Percentiles rank a stretch among this genome's conserved stretches.
Conservation (phyloP, 768 basidiomycete genomes). For the Sarcodon sp. region DNA sequence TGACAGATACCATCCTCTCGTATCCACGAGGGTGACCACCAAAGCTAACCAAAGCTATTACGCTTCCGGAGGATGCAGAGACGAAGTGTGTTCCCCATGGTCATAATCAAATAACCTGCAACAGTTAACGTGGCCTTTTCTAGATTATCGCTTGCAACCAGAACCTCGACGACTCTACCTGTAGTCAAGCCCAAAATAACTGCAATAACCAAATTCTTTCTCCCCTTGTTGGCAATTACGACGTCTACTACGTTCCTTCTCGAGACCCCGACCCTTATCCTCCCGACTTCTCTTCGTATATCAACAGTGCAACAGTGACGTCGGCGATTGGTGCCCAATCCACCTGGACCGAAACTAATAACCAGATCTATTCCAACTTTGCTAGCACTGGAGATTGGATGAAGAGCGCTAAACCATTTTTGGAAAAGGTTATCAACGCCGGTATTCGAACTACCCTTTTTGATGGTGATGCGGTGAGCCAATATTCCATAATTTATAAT, state of each 20-base stretch:
- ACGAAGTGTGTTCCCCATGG: slow-evolving; percentile 20
- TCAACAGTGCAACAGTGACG: slow-evolving; percentile 16
- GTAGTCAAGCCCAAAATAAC: slow-evolving; percentile 41
- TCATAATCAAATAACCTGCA: not conserved
- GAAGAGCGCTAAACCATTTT: slow-evolving; percentile 27
- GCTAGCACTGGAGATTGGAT: slow-evolving; percentile 46
- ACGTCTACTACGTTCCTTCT: slow-evolving; percentile 39
- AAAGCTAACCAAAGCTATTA: slow-evolving; percentile 31
- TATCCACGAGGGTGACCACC: slow-evolving; percentile 26
- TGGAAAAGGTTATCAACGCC: slow-evolving; percentile 46
- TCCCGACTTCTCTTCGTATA: slow-evolving; percentile 21
- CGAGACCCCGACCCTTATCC: slow-evolving; percentile 35
- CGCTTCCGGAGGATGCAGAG: slow-evolving; percentile 32
- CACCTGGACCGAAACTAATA: slow-evolving; percentile 27
- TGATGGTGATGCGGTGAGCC: slow-evolving; percentile 41
- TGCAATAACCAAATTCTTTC: slow-evolving; percentile 46
- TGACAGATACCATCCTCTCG: slow-evolving; percentile 39
- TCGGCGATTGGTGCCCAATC: slow-evolving; percentile 29
- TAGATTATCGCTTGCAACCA: slow-evolving; percentile 43
- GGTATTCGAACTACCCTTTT: slow-evolving; percentile 42
- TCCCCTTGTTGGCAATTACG: slow-evolving; percentile 40
- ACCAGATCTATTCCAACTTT: slow-evolving; percentile 32
- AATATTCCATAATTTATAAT: not conserved
- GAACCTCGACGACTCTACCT: slow-evolving; percentile 31
- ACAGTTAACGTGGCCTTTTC: not conserved